A percentile compares a stretch with the other conserved stretches of the same genome.
Conservation (phyloP, 768 basidiomycete genomes). For the Dentipellis sp. region DNA sequence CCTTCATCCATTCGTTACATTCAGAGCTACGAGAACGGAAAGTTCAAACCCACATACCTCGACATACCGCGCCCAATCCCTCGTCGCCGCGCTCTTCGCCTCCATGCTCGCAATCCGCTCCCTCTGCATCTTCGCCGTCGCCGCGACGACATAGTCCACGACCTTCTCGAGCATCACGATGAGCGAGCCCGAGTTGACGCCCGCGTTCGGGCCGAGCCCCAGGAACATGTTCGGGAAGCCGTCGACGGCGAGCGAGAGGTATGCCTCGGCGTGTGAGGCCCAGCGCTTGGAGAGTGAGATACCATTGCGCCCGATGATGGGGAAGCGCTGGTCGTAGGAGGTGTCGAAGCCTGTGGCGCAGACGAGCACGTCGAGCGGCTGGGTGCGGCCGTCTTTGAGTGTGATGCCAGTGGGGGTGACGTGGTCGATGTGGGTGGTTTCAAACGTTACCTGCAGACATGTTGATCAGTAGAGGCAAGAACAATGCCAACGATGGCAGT, state of each 20-base stretch:
- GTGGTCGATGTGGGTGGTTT: constrained; percentile 16
- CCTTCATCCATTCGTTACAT: too few relatives aligned
- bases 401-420: constrained; percentile 21
- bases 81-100: constrained; percentile 19
- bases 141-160: constrained; percentile 17
- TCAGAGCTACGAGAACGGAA: neutral
- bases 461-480: neutral
- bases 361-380: constrained; percentile 23
- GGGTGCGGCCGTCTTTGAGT: constrained; percentile 16
- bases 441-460: constrained; percentile 1
- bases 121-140: constrained; percentile 21
- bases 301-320: constrained; percentile 21
- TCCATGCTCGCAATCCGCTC: constrained; percentile 20
- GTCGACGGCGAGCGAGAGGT: constrained; percentile 21
- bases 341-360: constrained; percentile 23
- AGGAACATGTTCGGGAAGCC: constrained; percentile 22
- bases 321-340: constrained; percentile 11
- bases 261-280: constrained; percentile 19
- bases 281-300: constrained; percentile 21
- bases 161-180: constrained; percentile 19
- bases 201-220: constrained; percentile 19
- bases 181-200: constrained; percentile 18
- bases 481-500: neutral
- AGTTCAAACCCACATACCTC: neutral
- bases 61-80: constrained; percentile 21